Evolutionary conservation across 371 early-diverging fungal genomes (phyloP).

Genomic region (Phascolomyces articulosus): DNA sequence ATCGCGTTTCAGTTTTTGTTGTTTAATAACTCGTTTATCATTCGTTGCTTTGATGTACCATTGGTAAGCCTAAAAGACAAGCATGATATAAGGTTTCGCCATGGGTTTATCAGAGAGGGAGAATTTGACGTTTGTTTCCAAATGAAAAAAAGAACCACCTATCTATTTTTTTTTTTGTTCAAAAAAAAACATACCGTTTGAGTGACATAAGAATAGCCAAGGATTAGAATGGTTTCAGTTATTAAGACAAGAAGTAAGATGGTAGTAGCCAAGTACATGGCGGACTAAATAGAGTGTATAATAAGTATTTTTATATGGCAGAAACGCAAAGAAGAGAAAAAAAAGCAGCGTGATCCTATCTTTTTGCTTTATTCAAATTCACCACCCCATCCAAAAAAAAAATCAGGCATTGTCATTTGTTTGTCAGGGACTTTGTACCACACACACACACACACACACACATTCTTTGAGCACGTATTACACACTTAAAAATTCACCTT

Average conservation of each 20-base stretch:
- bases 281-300: background rate
- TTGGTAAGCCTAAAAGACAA: constrained; percentile 49
- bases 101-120: too few species aligned
- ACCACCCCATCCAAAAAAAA: too few species aligned
- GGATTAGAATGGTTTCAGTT: constrained; percentile 58
- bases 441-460: background rate
- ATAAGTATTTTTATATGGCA: background rate
- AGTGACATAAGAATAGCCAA: constrained; percentile 61
- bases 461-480: too few species aligned
- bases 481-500: too few species aligned
- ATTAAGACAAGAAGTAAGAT: constrained; percentile 58
- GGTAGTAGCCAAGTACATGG: constrained; percentile 55
- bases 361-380: background rate
- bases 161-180: background rate
- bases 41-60: constrained; percentile 46
- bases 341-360: background rate
- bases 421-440: too few species aligned
- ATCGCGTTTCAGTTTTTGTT: constrained; percentile 60
- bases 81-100: too few species aligned
- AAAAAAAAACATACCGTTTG: constrained; percentile 36
- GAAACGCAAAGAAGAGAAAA: constrained; percentile 5
- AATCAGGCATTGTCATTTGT: too few species aligned
- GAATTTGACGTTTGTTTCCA: too few species aligned
- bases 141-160: too few species aligned
- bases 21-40: constrained; percentile 50